Percentiles rank a stretch among this genome's conserved stretches.
Evolutionary conservation across 345 rosid species (phyloP).

Genomic region (Hirschfeldia incana): DNA sequence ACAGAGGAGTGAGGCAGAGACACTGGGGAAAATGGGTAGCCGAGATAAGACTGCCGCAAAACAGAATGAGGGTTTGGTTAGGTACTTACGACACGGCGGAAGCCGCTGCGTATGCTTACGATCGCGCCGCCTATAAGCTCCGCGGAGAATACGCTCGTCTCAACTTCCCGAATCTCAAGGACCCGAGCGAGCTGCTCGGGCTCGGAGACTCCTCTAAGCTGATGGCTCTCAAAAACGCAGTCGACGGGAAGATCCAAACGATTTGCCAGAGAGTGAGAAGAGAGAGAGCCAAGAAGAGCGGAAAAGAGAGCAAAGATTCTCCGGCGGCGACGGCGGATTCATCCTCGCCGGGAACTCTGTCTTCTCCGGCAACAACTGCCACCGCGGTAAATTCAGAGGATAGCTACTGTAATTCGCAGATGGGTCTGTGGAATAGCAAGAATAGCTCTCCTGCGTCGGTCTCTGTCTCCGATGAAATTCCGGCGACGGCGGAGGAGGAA

Average conservation of each 20-base stretch:
- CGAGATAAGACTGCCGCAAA: conserved; percentile 91
- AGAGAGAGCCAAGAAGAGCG: conserved; percentile 59
- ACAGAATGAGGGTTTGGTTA: conserved; percentile 92
- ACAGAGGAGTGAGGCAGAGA: conserved; percentile 98
- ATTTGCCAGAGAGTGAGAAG: conserved; percentile 75
- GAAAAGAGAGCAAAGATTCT: conserved; percentile 37
- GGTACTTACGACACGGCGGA: conserved; percentile 93
- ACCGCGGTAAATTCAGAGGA: conserved; percentile 38
- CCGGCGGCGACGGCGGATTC: conserved; percentile 40
- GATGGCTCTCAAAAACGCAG: conserved; percentile 59
- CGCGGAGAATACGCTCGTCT: conserved; percentile 90
- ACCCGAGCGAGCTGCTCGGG: conserved; percentile 56
- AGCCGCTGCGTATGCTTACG: conserved; percentile 94
- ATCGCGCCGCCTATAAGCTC: conserved; percentile 96
- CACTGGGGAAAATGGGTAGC: conserved; percentile 99
- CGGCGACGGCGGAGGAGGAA: conserved; percentile 47
- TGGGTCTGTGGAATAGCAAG: conserved; percentile 51
- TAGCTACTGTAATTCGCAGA: conserved; percentile 48
- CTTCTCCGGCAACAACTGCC: conserved; percentile 29
- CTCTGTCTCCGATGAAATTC: conserved; percentile 31
- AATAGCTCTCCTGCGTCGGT: conserved; percentile 51
- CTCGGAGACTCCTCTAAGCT: conserved; percentile 60
- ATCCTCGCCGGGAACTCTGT: conserved; percentile 39
- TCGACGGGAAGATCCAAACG: conserved; percentile 88
- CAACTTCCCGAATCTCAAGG: conserved; percentile 82